These are phyloP conservation scores for Aspergillus ellipticus DNA, from an alignment of 495 filamentous ascomycete genomes.

Conservation along the genomic window DNA sequence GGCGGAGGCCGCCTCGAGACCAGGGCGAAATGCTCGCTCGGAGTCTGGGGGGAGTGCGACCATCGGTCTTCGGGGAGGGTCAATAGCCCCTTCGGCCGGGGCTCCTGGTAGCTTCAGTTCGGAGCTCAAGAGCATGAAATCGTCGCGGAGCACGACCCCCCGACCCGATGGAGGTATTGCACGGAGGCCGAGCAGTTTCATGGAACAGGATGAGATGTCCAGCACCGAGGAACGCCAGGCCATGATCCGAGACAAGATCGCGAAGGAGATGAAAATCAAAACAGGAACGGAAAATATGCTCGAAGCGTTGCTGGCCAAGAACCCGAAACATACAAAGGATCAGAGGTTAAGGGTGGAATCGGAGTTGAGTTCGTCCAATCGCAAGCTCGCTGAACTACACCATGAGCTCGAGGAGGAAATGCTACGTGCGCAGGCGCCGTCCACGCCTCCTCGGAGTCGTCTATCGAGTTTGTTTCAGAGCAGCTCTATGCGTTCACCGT, in stretches of 20 bases:
- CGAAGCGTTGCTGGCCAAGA: constrained; percentile 90
- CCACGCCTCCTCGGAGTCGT: constrained; percentile 63
- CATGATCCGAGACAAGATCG: constrained; percentile 73
- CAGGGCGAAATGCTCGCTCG: constrained; percentile 46
- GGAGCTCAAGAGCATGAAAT: constrained; percentile 73
- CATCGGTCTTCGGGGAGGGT: constrained; percentile 56
- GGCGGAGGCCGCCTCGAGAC: constrained; percentile 40
- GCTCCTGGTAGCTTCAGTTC: constrained; percentile 91
- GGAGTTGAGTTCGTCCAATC: constrained; percentile 87
- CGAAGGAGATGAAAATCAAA: constrained; percentile 95
- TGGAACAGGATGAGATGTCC: constrained; percentile 54
- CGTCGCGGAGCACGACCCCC: constrained; percentile 63
- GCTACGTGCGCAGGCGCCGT: constrained; percentile 58
- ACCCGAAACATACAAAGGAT: constrained; percentile 90
- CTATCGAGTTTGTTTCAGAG: constrained; percentile 66
- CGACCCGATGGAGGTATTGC: constrained; percentile 57
- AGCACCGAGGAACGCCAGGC: constrained; percentile 72
- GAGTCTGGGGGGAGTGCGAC: constrained; percentile 59
- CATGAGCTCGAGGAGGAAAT: constrained; percentile 74
- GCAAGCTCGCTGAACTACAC: constrained; percentile 78
- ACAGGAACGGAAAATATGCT: constrained; percentile 95
- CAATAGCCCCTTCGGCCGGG: constrained; percentile 59
- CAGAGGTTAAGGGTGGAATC: constrained; percentile 83
- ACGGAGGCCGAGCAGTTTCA: constrained; percentile 58
- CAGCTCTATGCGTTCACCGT: constrained; percentile 62